These are phyloP conservation scores for Echium plantagineum DNA, from an alignment of 257 asterid species.

Conservation along the genomic window DNA sequence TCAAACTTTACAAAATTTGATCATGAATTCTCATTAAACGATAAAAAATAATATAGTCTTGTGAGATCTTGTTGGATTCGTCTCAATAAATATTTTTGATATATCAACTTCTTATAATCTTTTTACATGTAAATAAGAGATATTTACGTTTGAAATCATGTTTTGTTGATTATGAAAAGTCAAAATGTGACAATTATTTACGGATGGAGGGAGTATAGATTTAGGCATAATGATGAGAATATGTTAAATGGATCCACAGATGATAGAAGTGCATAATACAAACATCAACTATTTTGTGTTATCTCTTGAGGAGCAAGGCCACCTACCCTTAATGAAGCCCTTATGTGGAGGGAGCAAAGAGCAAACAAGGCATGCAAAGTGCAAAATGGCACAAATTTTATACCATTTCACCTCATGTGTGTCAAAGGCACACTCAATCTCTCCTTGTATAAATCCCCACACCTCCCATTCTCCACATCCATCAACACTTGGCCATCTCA, in stretches of 20 bases:
- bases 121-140: no score
- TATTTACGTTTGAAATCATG: no score
- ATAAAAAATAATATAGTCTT: no score
- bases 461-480: slow-evolving; percentile 23
- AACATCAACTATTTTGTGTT: neutral
- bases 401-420: slow-evolving; percentile 15
- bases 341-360: slow-evolving; percentile 28
- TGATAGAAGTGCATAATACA: neutral
- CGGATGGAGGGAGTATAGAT: no score
- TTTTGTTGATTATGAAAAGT: no score
- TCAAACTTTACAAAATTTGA: no score
- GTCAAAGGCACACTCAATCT: slow-evolving; percentile 11
- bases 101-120: no score
- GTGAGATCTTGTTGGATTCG: no score
- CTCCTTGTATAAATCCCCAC: slow-evolving; percentile 20
- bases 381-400: slow-evolving; percentile 37
- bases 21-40: no score
- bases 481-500: neutral
- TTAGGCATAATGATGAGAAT: neutral
- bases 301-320: slow-evolving; percentile 14
- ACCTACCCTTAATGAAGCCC: slow-evolving; percentile 14
- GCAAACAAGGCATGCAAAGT: slow-evolving; percentile 31
- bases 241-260: neutral
- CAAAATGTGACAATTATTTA: no score
- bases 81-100: no score